phyloP scores from a whole-genome alignment of 2,329 filamentous ascomycete species.

The Coleophoma eucalyptorum region DNA sequence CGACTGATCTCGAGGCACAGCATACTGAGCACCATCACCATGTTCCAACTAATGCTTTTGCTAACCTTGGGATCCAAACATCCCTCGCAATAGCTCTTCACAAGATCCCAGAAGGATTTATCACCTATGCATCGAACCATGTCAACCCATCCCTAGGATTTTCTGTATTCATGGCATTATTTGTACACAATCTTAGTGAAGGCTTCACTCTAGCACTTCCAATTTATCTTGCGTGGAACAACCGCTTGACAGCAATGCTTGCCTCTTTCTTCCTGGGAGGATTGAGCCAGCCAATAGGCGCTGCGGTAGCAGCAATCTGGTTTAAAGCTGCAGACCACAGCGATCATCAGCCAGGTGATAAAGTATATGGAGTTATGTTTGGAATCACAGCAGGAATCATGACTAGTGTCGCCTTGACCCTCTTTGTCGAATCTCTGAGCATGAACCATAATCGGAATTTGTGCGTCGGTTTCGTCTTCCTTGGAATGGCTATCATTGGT shows the following conservation, averaged over 20 bases:
- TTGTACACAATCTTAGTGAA: conserved; percentile 97
- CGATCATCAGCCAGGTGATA: conserved; percentile 46
- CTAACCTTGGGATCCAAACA: conserved; percentile 93
- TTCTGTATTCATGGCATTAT: conserved; percentile 90
- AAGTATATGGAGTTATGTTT: conserved; percentile 78
- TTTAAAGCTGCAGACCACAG: conserved; percentile 65
- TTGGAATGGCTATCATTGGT: conserved; percentile 85
- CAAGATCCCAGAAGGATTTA: conserved; percentile 84
- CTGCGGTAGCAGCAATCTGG: conserved; percentile 80
- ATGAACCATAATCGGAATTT: conserved; percentile 75
- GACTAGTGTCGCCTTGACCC: conserved; percentile 85
- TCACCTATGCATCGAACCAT: conserved; percentile 97
- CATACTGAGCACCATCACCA: conserved; percentile 83
- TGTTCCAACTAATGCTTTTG: conserved; percentile 88
- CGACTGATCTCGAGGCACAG: conserved; percentile 17
- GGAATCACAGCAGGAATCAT: conserved; percentile 90
- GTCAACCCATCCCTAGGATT: conserved; percentile 85
- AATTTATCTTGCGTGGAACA: conserved; percentile 84
- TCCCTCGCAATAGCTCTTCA: conserved; percentile 93
- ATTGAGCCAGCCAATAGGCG: conserved; percentile 81
- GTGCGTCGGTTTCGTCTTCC: conserved; percentile 76
- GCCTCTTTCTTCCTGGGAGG: conserved; percentile 84
- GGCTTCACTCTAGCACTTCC: conserved; percentile 93
- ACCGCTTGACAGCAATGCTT: conserved; percentile 74
- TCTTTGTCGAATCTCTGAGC: conserved; percentile 82